Evolutionary conservation across 441 rosid genomes (phyloP), one percentile per base, ranked within the genome.

Genomic region (Manihot esculenta): DNA sequence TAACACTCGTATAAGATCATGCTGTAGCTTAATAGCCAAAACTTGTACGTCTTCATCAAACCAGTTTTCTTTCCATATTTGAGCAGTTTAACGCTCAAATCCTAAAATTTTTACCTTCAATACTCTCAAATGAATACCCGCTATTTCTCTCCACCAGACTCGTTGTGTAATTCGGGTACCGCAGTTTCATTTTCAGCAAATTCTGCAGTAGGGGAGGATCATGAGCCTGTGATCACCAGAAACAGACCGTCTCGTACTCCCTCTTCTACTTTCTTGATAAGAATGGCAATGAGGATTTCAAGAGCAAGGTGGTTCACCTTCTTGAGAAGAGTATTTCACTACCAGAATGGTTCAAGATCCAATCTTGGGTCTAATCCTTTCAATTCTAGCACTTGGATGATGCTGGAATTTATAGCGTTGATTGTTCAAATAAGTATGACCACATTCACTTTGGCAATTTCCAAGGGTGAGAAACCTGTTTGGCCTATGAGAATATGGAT

Each of bases 401-500:
- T 79, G 84, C 81, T 88, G 69, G 99, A 94, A 79, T 80, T 90
- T 42, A 27, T 87, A 55, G 87, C 90, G 74, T 80, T 89, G 80
- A 73, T 87, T 64, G 44, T 88, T 78, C 99, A 94, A 78, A 78
- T 92, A 63, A 77, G 80, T 68, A 76, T 87, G 64, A 92, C 78
- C 72, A 79, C 91, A 9, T 81, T 91, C 78, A 89, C 96, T 2
- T 59, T 94, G 71, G 82, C 87, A 30, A 62, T 92, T 67, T 89
- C 98, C 0, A 80, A 86, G 77, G 72, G 59, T 62, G 99, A 94
- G 78, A 93, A 70, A 61, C 93, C 99, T 3, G 81, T 89, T 77
- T 92, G 98, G 99, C 98, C 97, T 26, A 84, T 92, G 83, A 81
- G 99, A 78, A 78, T 92, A 68, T 94, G 98, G 99, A 86, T 94